A percentile compares a stretch with the other conserved stretches of the same genome.
Evolutionary conservation across 139 green algal species (phyloP).

Genomic region (Chlorella sp.): DNA sequence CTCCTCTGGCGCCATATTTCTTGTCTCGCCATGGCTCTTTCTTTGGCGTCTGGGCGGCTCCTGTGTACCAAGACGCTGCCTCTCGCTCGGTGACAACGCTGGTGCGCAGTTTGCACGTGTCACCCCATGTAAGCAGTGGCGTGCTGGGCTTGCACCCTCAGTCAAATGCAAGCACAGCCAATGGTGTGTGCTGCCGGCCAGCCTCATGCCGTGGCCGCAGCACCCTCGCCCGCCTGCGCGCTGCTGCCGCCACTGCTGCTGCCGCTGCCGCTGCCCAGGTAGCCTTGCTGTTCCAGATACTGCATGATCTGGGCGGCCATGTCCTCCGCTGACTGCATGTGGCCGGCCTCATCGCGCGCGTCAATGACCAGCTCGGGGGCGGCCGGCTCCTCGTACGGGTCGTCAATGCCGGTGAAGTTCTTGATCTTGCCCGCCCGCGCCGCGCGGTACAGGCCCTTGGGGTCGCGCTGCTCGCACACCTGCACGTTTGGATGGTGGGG

Average conservation of each 20-base stretch:
- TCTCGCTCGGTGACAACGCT: too few species aligned
- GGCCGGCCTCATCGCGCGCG: conserved; percentile 62
- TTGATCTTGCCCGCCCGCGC: conserved; percentile 92
- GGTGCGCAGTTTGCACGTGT: too few species aligned
- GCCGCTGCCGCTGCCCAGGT: background rate
- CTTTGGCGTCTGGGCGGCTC: too few species aligned
- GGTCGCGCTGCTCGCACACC: conserved; percentile 93
- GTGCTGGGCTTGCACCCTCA: background rate
- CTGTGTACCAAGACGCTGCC: too few species aligned
- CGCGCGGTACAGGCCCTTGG: conserved; percentile 97
- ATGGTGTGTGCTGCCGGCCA: background rate
- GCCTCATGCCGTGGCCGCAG: conserved; percentile 3
- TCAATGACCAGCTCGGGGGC: conserved; percentile 84
- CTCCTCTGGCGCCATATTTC: too few species aligned
- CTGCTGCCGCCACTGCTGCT: background rate
- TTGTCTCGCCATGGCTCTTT: too few species aligned
- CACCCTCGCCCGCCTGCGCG: background rate
- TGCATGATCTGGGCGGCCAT: conserved; percentile 71
- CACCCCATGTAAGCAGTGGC: background rate
- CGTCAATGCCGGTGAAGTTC: conserved; percentile 81
- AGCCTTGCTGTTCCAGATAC: background rate
- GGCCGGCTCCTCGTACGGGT: conserved; percentile 81
- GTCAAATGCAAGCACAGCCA: too few species aligned
- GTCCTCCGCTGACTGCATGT: conserved; percentile 60
- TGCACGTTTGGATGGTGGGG: conserved; percentile 1